Evolutionary conservation across 2,329 filamentous ascomycete genomes (phyloP), one percentile per base, ranked within the genome.

Genomic region (Penicillium hordei): DNA sequence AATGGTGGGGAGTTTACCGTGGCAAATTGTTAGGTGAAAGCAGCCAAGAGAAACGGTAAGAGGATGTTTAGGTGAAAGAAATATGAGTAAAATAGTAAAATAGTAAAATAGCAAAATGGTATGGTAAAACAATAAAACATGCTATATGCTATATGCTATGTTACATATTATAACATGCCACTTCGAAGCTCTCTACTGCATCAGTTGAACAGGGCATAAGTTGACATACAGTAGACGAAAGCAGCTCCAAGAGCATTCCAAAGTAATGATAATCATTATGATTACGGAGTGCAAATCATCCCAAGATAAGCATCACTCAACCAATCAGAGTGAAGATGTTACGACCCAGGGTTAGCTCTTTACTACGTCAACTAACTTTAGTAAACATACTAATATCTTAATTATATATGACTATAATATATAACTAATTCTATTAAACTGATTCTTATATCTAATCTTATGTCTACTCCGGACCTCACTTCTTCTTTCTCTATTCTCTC

Each of bases 271-370:
- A 64, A 60, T 60, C 62, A 61, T 66, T 60, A 66, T 63, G 59
- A 64, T 65, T 65, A 64, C 58, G 56, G 27, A 52, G 50, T 57
- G 57, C 53, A 65, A 65, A 60, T 61, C 58, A 45, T 58, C 17
- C 10, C 58, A 58, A 72, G 71, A 74, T 73, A 73, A 74, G 71
- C 63, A 45, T 52, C 50, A 40, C 48, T 9, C 15, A 15, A 44
- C 72, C 72, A 74, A 74, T 74, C 62, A 74, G 57, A n/a, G 36
- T 0, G 8, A 5, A 27, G 61, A 59, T 36, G 69, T 73, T 71
- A 59, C 68, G 68, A 73, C 61, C 55, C 64, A 64, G 65, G 70
- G 72, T 73, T 72, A 73, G 67, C 61, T 68, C 72, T 69, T 51
- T 60, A 58, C 70, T 72, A 74, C 70, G 72, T 74, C 70, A 73